These are phyloP conservation scores for Tylopilus felleus DNA, from an alignment of 768 basidiomycete species.

Conservation along the genomic window DNA sequence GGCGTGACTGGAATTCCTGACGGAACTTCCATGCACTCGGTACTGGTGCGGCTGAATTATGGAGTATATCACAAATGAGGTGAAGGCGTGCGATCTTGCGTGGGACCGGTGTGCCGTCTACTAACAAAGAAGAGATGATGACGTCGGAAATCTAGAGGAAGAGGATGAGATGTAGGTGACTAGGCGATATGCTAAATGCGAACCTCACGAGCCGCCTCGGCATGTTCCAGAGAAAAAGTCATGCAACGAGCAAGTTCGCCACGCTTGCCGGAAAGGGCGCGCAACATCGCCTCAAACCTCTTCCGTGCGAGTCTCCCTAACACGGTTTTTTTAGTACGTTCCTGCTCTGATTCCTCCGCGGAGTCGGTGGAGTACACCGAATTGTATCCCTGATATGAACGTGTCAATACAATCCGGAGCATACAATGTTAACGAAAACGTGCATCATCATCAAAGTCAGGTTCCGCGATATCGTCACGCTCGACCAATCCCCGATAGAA, in stretches of 20 bases:
- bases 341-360: conserved; percentile 89
- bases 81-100: conserved; percentile 94
- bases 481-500: conserved; percentile 70
- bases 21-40: conserved; percentile 98
- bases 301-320: conserved; percentile 78
- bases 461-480: conserved; percentile 48
- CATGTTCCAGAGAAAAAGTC: conserved; percentile 96
- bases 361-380: conserved; percentile 91
- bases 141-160: conserved; percentile 75
- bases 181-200: conserved; percentile 5
- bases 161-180: conserved; percentile 1
- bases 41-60: conserved; percentile 91
- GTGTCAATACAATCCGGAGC: conserved; percentile 7
- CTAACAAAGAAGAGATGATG: conserved; percentile 82
- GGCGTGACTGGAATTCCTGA: conserved; percentile 85
- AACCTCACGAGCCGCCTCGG: conserved; percentile 93
- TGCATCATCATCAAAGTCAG: conserved; percentile 83
- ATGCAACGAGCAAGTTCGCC: conserved; percentile 93
- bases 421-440: conserved; percentile 12
- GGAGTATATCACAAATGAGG: conserved; percentile 95
- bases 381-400: conserved; percentile 65
- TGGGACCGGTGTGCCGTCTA: conserved; percentile 95
- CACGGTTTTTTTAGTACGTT: conserved; percentile 69
- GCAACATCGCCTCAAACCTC: conserved; percentile 88
- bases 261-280: conserved; percentile 78